A percentile compares a stretch with the other conserved stretches of the same genome.
Evolutionary conservation across 225 moss, liverwort and hornwort species (phyloP).

Genomic region (Pseudisothecium myosuroides): DNA sequence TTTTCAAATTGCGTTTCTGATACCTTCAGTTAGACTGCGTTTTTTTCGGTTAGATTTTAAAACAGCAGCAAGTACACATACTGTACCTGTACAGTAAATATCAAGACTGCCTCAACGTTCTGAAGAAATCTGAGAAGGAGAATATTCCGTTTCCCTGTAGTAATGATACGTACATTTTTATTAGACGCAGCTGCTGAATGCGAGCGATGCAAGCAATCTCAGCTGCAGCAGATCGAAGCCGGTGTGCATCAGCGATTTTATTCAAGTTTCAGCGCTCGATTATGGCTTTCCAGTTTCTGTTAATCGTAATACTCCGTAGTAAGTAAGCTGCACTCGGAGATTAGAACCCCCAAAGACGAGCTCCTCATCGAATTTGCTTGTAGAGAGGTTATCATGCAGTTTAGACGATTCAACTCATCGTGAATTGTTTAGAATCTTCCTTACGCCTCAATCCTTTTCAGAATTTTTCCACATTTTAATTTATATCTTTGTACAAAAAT

Average conservation of each 20-base stretch:
- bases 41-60: neutral
- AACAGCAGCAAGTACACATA: neutral
- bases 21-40: neutral
- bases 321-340: conserved; percentile 29
- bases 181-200: neutral
- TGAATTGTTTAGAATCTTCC: neutral
- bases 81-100: too few species aligned
- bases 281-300: neutral
- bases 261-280: neutral
- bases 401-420: neutral
- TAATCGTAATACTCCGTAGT: neutral
- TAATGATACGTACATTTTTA: neutral
- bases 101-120: neutral
- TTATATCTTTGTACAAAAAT: too few species aligned
- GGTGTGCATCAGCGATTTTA: neutral
- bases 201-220: neutral
- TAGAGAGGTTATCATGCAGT: conserved; percentile 14
- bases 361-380: conserved; percentile 31
- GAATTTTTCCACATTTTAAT: too few species aligned
- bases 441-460: too few species aligned
- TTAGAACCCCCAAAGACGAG: conserved; percentile 31
- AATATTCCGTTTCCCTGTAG: neutral
- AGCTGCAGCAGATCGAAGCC: neutral
- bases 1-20: neutral
- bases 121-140: neutral